Evolutionary conservation across 2,329 filamentous ascomycete species (phyloP).

Genomic region (Alternaria sp.): DNA sequence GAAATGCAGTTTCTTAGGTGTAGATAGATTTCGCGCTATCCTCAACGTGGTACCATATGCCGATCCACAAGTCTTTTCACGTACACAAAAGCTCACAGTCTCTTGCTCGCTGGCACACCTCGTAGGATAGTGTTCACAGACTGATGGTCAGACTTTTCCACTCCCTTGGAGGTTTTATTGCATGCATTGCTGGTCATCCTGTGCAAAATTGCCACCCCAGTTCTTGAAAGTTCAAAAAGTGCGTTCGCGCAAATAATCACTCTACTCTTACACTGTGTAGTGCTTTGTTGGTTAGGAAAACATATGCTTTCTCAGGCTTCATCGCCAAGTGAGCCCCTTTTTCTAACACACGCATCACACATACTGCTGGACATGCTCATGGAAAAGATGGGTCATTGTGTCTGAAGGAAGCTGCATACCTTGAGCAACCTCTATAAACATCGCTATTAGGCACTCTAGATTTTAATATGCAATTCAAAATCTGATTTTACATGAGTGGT

Average conservation of each 20-base stretch:
- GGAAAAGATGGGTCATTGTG: neutral
- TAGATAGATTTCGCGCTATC: neutral
- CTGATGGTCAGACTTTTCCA: fast-evolving
- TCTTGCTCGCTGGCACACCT: neutral
- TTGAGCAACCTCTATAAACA: neutral
- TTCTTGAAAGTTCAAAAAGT: no score
- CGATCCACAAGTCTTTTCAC: neutral
- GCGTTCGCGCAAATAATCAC: no score
- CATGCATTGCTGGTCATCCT: no score
- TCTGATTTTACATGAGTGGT: no score
- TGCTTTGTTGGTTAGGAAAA: no score
- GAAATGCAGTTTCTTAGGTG: neutral
- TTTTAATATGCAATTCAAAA: no score
- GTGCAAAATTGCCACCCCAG: no score
- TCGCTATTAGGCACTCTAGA: fast-evolving
- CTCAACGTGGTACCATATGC: neutral
- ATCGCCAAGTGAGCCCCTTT: fast-evolving
- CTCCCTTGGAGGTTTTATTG: neutral
- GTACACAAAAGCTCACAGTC: neutral
- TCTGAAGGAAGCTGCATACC: fast-evolving
- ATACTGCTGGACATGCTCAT: no score
- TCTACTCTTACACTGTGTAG: fast-evolving
- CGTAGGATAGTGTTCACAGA: neutral
- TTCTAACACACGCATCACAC: no score
- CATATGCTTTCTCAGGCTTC: fast-evolving